Percentiles rank a stretch among this genome's conserved stretches.
Evolutionary conservation across 2,329 filamentous ascomycete species (phyloP).

Genomic region (Rosellinia necatrix): DNA sequence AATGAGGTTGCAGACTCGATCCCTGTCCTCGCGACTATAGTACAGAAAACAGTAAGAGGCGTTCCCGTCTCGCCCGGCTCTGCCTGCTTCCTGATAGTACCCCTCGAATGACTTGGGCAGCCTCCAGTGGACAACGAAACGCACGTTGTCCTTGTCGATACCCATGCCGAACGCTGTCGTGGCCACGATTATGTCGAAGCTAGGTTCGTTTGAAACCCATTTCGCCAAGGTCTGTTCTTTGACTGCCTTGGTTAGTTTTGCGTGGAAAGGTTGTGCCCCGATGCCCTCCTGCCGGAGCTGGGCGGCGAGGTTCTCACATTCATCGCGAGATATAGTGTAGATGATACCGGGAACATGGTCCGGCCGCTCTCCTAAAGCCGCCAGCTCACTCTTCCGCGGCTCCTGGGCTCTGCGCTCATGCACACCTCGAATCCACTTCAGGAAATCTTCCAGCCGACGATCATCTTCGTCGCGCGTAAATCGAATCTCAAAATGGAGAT

Average conservation of each 20-base stretch:
- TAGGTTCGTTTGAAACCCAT: conserved; percentile 74
- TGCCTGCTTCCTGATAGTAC: conserved; percentile 93
- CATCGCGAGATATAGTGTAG: conserved; percentile 75
- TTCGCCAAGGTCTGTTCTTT: conserved; percentile 73
- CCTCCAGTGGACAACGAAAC: conserved; percentile 94
- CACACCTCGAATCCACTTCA: conserved; percentile 75
- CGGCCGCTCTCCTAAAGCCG: conserved; percentile 55
- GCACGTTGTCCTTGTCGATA: conserved; percentile 93
- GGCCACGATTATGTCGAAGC: conserved; percentile 90
- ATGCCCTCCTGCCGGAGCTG: conserved; percentile 70
- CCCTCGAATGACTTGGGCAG: conserved; percentile 93
- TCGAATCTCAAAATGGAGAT: conserved; percentile 88
- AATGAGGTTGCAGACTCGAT: conserved; percentile 68
- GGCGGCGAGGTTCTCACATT: conserved; percentile 73
- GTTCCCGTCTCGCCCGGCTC: conserved; percentile 87
- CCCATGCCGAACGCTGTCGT: conserved; percentile 98
- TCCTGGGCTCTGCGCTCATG: conserved; percentile 69
- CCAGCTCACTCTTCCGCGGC: conserved; percentile 63
- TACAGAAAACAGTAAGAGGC: conserved; percentile 87
- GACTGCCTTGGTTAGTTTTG: conserved; percentile 67
- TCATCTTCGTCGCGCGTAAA: conserved; percentile 80
- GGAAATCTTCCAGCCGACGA: conserved; percentile 72
- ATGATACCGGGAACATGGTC: conserved; percentile 77
- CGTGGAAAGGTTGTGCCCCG: conserved; percentile 74
- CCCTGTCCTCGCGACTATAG: conserved; percentile 85